Conservation (phyloP, 305 asterid species). For the Rubia peregrina region DNA sequence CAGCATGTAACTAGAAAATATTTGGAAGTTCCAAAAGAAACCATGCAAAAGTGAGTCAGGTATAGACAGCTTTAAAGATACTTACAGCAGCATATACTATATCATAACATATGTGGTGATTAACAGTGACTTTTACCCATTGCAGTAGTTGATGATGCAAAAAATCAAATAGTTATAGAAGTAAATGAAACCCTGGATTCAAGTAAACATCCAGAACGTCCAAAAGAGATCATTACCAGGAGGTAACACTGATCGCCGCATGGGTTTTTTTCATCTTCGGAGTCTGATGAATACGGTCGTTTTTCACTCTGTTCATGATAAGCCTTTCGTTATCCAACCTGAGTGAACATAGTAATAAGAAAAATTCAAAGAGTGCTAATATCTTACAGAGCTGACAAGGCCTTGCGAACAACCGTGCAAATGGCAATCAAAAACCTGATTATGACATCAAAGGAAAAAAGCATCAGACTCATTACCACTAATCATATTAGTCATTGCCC, state of each 20-base stretch:
- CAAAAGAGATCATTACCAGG: constrained; percentile 43
- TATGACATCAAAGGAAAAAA: constrained; percentile 20
- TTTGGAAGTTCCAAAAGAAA: constrained; percentile 12
- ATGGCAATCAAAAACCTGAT: constrained; percentile 88
- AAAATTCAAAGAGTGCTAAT: constrained; percentile 15
- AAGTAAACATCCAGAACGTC: not conserved
- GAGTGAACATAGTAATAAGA: constrained; percentile 16
- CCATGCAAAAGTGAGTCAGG: constrained; percentile 12
- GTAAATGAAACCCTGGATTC: not conserved
- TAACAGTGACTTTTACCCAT: not conserved
- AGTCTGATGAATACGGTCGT: constrained; percentile 47
- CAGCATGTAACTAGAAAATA: constrained; percentile 35
- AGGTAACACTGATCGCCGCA: constrained; percentile 83
- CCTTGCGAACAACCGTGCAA: constrained; percentile 89
- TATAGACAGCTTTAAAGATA: not conserved
- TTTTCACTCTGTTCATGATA: constrained; percentile 58
- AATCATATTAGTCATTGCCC: not conserved
- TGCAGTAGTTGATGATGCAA: not conserved
- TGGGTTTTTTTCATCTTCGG: constrained; percentile 69
- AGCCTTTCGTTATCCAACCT: constrained; percentile 20
- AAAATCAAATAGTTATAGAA: not conserved
- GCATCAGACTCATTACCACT: constrained; percentile 3
- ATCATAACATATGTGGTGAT: not conserved
- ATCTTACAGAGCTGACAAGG: constrained; percentile 62
- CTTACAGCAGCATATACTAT: not conserved